phyloP scores from a whole-genome alignment of 768 basidiomycete species.

The Kwoniella mangroviensis region DNA sequence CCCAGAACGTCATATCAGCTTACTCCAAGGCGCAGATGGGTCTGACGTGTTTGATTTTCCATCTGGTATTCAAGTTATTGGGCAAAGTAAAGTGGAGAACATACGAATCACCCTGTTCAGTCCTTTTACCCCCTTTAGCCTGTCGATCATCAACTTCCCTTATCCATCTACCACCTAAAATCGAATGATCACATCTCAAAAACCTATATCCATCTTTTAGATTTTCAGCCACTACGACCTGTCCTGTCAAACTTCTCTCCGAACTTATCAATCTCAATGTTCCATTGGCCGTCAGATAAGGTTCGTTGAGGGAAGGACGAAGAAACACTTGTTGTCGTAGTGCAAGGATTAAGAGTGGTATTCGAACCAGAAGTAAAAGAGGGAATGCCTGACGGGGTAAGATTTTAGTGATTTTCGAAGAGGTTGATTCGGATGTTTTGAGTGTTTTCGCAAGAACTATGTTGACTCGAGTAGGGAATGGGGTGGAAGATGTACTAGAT shows the following conservation, averaged over 20 bases:
- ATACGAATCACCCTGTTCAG: slow-evolving; percentile 63
- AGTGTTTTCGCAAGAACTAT: not conserved
- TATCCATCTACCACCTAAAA: slow-evolving; percentile 79
- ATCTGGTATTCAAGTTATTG: not conserved
- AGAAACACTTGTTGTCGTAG: slow-evolving; percentile 45
- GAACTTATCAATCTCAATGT: slow-evolving; percentile 48
- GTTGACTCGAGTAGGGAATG: slow-evolving; percentile 21
- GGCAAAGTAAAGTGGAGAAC: slow-evolving; percentile 17
- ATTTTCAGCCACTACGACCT: slow-evolving; percentile 78
- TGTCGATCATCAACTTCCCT: slow-evolving; percentile 50
- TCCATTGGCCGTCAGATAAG: slow-evolving; percentile 39
- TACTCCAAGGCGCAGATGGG: not conserved
- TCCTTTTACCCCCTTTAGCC: slow-evolving; percentile 57
- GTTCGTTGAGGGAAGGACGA: slow-evolving; percentile 25
- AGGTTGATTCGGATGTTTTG: not conserved
- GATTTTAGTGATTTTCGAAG: not conserved
- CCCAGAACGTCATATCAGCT: not conserved
- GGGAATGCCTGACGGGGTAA: slow-evolving; percentile 27
- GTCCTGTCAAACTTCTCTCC: slow-evolving; percentile 66
- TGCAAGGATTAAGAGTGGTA: slow-evolving; percentile 41
- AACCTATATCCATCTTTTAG: slow-evolving; percentile 56
- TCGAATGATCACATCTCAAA: slow-evolving; percentile 65
- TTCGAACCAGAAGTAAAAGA: slow-evolving; percentile 36
- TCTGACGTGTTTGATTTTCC: no score
- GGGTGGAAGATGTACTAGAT: slow-evolving; percentile 19